Base-by-base conservation (phyloP, 345 rosid genomes). In the Salix arbutifolia region DNA sequence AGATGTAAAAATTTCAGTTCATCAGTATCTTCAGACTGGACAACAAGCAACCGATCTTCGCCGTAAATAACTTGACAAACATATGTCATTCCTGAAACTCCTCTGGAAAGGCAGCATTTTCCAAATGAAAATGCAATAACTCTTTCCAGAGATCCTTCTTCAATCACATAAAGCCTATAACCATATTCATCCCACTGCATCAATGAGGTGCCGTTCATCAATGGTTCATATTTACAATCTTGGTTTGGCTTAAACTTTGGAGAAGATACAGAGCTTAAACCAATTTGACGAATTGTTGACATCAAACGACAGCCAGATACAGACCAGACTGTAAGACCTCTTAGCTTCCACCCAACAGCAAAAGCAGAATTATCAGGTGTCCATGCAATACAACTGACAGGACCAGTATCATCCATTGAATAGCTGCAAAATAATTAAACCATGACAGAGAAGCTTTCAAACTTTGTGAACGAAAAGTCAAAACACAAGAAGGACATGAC, bases 151-250 rank as follows among this genome's bases (percentile, higher is more conserved):
- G 96, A 89, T 70, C 89, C 89, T 89, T 90, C 94, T 84, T 96
- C 99, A 80, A 91, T 85, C 72, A 92, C 98, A 82, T 89, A 96
- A 65, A 96, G 91, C 85, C 88, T 89, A 80, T 93, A 96, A 60
- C 98, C 98, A 86, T 82, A 87, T 85, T 92, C 98, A 86, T 93
- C 99, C 98, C 99, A 96, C 87, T 93, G 99, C 85, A 92, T 81
- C 80, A 85, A 70, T 73, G 99, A 89, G 73, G 95, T 91, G 76
- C 99, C 99, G 80, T 86, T 81, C 88, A 93, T 88, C 84, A 96
- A 77, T 4, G 99, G 96, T 87, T 96, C 99, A 69, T 84, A 86
- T 81, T 90, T 92, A 83, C 84, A 81, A 68, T 93, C 99, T 80
- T 88, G 97, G 79, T 85, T 91, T 72, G 84, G 86, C 88, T 91